Percentiles rank a stretch among this genome's conserved stretches.
Evolutionary conservation across 352 stramenopile species (phyloP).

Genomic region (Phytopythium kandeliae): DNA sequence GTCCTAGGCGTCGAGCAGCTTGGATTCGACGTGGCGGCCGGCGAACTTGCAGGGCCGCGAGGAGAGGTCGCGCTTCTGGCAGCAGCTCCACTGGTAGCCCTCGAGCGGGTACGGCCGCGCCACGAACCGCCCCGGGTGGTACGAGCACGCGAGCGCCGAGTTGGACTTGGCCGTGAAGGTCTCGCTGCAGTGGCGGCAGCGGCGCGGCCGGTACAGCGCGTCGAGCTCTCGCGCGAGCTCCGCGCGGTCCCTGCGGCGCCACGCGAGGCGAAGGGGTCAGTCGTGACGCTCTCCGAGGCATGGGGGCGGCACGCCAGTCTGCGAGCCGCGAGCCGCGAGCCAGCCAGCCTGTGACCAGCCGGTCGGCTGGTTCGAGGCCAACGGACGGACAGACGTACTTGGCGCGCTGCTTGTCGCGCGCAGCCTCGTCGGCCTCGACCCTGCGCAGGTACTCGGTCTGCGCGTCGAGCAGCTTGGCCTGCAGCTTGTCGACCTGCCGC

Average conservation of each 20-base stretch:
- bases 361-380: background rate
- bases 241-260: constrained; percentile 42
- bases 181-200: constrained; percentile 81
- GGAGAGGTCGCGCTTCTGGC: constrained; percentile 73
- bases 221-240: constrained; percentile 75
- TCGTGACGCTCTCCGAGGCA: no score
- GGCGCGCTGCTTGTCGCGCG: constrained; percentile 56
- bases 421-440: constrained; percentile 69
- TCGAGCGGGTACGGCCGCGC: constrained; percentile 74
- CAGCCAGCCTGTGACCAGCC: no score
- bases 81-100: constrained; percentile 81
- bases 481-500: constrained; percentile 58
- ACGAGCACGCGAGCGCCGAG: constrained; percentile 75
- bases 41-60: constrained; percentile 79
- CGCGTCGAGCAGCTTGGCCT: constrained; percentile 68
- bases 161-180: constrained; percentile 80
- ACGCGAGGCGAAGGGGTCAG: no score
- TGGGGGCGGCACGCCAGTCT: no score
- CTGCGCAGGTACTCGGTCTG: constrained; percentile 80
- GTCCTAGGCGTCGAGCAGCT: constrained; percentile 38
- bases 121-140: constrained; percentile 68
- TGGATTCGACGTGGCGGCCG: constrained; percentile 65
- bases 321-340: no score
- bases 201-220: constrained; percentile 58
- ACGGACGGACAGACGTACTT: constrained; percentile 14